phyloP scores from a whole-genome alignment of 345 rosid species.

The Eucalyptus polyanthemos region DNA sequence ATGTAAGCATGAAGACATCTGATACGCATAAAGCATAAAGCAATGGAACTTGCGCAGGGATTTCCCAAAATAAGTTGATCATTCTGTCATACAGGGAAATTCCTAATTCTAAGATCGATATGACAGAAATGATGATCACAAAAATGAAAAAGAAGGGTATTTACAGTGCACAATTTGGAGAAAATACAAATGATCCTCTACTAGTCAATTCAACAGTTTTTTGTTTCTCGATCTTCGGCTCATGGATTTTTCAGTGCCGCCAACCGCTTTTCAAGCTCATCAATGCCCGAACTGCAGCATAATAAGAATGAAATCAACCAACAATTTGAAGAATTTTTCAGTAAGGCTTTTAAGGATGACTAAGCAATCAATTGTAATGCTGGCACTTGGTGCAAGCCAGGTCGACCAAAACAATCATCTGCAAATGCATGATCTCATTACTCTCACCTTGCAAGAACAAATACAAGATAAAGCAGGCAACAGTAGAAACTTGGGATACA shows the following conservation, averaged over 20 bases:
- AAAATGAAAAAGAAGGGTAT: neutral
- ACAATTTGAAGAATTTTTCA: neutral
- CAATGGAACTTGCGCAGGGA: neutral
- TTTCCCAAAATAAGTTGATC: neutral
- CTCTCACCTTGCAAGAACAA: neutral
- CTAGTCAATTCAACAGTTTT: neutral
- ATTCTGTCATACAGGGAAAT: neutral
- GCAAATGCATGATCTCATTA: neutral
- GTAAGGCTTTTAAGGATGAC: neutral
- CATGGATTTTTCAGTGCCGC: conserved; percentile 71
- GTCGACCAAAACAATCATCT: neutral
- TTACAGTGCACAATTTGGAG: neutral
- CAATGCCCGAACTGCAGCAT: conserved; percentile 52
- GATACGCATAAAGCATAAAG: neutral
- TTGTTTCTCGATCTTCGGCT: neutral
- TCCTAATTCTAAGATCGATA: neutral
- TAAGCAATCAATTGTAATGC: neutral
- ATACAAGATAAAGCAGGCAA: neutral
- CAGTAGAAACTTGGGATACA: neutral
- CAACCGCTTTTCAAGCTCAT: conserved; percentile 87
- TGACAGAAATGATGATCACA: neutral
- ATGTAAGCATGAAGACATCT: neutral
- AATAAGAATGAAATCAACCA: neutral
- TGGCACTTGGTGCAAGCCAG: neutral
- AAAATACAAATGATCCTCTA: neutral